Evolutionary conservation across 169 alveolate genomes (phyloP).

Genomic region (Cyclospora cayetanensis): DNA sequence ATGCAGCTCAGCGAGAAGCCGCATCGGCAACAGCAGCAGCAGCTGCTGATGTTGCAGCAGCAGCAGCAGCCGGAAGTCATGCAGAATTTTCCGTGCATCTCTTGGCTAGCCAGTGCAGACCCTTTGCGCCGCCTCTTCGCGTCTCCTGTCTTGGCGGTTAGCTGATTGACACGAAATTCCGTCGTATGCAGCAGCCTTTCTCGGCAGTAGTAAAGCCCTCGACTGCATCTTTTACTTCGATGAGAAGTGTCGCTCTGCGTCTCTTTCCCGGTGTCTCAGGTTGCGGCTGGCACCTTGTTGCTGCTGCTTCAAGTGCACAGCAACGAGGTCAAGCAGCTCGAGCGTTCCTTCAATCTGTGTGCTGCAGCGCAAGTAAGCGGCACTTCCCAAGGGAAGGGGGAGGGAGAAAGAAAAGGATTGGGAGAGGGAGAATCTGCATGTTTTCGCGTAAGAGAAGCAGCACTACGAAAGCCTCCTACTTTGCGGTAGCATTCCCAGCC

Average conservation of each 20-base stretch:
- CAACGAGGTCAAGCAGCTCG: background rate
- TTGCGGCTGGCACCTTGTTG: background rate
- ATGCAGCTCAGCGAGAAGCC: slow-evolving; percentile 34
- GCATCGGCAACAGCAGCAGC: slow-evolving; percentile 46
- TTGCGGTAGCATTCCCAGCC: too few relatives aligned
- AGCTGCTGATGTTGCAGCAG: background rate
- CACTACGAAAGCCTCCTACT: too few relatives aligned
- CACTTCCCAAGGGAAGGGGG: too few relatives aligned
- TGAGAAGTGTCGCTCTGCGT: background rate
- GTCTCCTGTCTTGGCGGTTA: slow-evolving; percentile 15
- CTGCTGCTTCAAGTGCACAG: background rate
- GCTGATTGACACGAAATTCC: background rate
- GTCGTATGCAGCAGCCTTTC: background rate
- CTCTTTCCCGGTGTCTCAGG: background rate
- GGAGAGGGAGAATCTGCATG: too few relatives aligned
- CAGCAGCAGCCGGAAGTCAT: slow-evolving; percentile 46
- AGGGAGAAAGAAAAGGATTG: too few relatives aligned
- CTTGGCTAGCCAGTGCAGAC: slow-evolving; percentile 19
- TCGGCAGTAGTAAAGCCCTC: background rate
- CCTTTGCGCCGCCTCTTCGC: background rate
- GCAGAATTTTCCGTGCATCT: slow-evolving; percentile 32
- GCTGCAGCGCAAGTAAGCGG: slow-evolving; percentile 13
- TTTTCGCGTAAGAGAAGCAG: too few relatives aligned
- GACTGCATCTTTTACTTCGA: background rate
- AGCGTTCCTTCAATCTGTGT: background rate